These are phyloP conservation scores for Arabidopsis arenosa DNA, from an alignment of 345 rosid species.

Conservation along the genomic window DNA sequence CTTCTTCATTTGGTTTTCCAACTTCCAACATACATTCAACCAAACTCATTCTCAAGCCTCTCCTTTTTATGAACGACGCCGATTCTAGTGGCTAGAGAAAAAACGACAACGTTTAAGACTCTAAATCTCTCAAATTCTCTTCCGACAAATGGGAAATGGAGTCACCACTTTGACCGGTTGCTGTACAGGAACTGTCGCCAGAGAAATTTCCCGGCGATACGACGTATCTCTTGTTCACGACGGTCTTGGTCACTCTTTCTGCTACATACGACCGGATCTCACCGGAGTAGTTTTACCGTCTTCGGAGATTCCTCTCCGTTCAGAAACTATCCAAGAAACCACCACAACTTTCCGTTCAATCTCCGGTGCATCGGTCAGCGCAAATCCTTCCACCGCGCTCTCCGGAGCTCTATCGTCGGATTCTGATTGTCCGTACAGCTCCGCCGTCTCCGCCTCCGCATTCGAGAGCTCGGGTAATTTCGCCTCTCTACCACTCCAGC, in stretches of 20 bases:
- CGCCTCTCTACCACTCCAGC: conserved; percentile 85
- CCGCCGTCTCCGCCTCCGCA: conserved; percentile 62
- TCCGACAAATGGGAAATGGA: conserved; percentile 70
- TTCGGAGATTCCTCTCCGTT: conserved; percentile 58
- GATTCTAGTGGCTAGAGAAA: not conserved
- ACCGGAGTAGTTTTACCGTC: conserved; percentile 35
- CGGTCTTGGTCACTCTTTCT: conserved; percentile 84
- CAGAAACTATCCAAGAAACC: conserved; percentile 31
- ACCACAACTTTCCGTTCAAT: conserved; percentile 71
- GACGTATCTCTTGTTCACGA: conserved; percentile 59
- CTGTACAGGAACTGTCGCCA: conserved; percentile 59
- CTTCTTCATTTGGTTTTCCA: conserved; percentile 28
- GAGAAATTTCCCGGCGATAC: conserved; percentile 64
- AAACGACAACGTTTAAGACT: conserved; percentile 6
- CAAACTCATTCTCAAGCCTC: conserved; percentile 35
- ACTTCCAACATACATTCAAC: conserved; percentile 22
- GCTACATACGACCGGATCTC: conserved; percentile 70
- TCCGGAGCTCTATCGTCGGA: conserved; percentile 34
- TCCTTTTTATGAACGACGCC: conserved; percentile 27
- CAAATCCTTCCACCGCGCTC: conserved; percentile 80
- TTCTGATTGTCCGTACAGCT: conserved; percentile 39
- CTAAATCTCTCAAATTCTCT: not conserved
- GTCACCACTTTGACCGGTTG: conserved; percentile 58
- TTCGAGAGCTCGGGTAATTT: conserved; percentile 90
- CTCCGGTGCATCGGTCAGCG: conserved; percentile 95